A percentile compares a stretch with the other conserved stretches of the same genome.
These are phyloP conservation scores for Ochetophila trinervis DNA, from an alignment of 306 rosid genomes.

Conservation along the genomic window DNA sequence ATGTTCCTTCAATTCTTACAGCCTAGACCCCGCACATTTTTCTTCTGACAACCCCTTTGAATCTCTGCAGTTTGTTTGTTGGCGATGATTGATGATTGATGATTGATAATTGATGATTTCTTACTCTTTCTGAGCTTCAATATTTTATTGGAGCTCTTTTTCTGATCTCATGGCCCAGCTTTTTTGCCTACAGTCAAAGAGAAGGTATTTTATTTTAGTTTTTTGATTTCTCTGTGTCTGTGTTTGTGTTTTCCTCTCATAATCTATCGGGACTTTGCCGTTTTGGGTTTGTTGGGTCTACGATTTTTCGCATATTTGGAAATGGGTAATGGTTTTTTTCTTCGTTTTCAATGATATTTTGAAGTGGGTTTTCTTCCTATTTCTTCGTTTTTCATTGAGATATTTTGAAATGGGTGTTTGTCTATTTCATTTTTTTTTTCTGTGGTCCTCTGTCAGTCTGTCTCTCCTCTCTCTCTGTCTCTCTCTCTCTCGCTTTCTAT, in stretches of 20 bases:
- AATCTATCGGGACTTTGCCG: neutral
- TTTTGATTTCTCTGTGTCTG: no score
- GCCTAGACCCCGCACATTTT: no score
- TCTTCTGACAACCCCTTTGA: conserved; percentile 42
- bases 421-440: conserved; percentile 1
- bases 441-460: conserved; percentile 15
- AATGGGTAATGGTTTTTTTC: conserved; percentile 12
- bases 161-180: neutral
- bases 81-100: no score
- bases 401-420: conserved; percentile 14
- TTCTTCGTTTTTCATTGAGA: conserved; percentile 10
- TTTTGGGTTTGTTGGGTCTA: conserved; percentile 10
- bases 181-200: neutral
- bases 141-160: neutral
- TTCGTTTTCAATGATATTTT: neutral
- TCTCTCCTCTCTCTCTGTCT: conserved; percentile 11
- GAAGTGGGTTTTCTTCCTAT: conserved; percentile 30
- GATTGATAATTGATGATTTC: no score
- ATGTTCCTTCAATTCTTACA: no score
- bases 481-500: conserved; percentile 14
- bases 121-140: no score
- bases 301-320: neutral
- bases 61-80: conserved; percentile 25
- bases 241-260: neutral
- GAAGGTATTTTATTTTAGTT: conserved; percentile 15